A percentile compares a stretch with the other conserved stretches of the same genome.
These are phyloP conservation scores for Erysiphe neolycopersici DNA, from an alignment of 2,329 filamentous ascomycete genomes.

Conservation along the genomic window DNA sequence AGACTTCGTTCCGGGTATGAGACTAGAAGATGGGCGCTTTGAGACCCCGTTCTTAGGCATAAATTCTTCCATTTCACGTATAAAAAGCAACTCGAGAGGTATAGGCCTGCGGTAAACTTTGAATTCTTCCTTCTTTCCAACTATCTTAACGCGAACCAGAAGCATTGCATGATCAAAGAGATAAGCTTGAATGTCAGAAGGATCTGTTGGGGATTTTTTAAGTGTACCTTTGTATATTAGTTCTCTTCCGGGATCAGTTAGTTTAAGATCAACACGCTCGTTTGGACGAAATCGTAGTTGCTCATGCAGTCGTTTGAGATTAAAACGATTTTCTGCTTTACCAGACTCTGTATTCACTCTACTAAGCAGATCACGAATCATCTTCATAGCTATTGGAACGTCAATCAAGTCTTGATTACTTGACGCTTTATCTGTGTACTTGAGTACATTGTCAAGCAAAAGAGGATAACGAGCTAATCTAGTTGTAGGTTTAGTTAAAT, in stretches of 20 bases:
- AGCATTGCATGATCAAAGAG: constrained; percentile 90
- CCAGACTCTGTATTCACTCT: constrained; percentile 87
- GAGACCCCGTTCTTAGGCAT: constrained; percentile 54
- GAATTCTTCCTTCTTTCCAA: constrained; percentile 80
- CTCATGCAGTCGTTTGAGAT: constrained; percentile 71
- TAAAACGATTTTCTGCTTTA: constrained; percentile 94
- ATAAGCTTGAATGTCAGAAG: constrained; percentile 75
- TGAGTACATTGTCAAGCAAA: constrained; percentile 70
- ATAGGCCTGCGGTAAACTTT: constrained; percentile 90
- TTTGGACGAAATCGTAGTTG: constrained; percentile 75
- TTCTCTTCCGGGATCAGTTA: constrained; percentile 81
- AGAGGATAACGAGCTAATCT: constrained; percentile 82
- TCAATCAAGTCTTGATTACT: constrained; percentile 76
- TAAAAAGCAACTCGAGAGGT: constrained; percentile 72
- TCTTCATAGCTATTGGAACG: constrained; percentile 63
- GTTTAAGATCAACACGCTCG: constrained; percentile 76
- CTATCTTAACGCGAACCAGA: constrained; percentile 69
- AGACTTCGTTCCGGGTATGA: constrained; percentile 35
- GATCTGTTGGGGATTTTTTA: constrained; percentile 78
- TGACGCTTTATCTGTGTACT: constrained; percentile 48
- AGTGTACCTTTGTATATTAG: constrained; percentile 82
- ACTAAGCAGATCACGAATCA: constrained; percentile 67
- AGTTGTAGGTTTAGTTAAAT: constrained; percentile 91
- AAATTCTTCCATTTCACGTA: constrained; percentile 92
- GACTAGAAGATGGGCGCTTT: constrained; percentile 68